Percentiles rank a stretch among this genome's conserved stretches.
These are phyloP conservation scores for Pilatotrama ljubarskyi DNA, from an alignment of 768 basidiomycete genomes.

Conservation along the genomic window DNA sequence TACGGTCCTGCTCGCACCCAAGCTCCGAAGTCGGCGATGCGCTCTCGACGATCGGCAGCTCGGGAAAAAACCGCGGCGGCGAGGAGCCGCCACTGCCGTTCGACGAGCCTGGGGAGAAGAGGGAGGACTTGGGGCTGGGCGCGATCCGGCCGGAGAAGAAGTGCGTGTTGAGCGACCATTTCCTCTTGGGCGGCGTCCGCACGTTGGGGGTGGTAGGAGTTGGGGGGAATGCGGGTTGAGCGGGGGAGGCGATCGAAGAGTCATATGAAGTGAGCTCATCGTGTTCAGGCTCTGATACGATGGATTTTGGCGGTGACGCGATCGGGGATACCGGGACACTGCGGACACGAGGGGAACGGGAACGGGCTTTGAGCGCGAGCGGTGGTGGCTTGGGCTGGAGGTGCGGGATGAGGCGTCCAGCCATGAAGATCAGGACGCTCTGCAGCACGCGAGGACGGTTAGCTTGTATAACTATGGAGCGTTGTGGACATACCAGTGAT, in stretches of 20 bases:
- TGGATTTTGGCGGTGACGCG: not conserved
- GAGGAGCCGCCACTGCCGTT: constrained; percentile 1
- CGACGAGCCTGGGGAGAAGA: constrained; percentile 3
- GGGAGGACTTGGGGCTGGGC: constrained; percentile 7
- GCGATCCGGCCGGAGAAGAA: not conserved
- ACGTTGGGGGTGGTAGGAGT: not conserved
- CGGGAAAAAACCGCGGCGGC: not conserved
- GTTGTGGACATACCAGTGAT: not conserved
- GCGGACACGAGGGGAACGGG: not conserved
- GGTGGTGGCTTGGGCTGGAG: constrained; percentile 3
- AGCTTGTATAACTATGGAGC: not conserved
- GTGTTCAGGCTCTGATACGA: not conserved
- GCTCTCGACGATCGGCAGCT: constrained; percentile 5
- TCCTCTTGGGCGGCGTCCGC: not conserved
- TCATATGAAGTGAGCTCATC: not conserved
- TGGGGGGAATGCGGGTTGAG: not conserved
- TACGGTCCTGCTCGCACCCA: not conserved
- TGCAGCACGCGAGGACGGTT: not conserved
- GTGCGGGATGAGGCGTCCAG: constrained; percentile 8
- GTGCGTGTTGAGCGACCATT: constrained; percentile 6
- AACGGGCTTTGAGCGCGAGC: not conserved
- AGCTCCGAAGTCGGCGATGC: not conserved
- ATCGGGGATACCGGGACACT: not conserved
- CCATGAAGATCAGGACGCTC: constrained; percentile 16
- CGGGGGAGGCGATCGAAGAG: not conserved